A percentile compares a stretch with the other conserved stretches of the same genome.
Evolutionary conservation across 139 green algal species (phyloP).

Genomic region (Yamagishiella unicocca): DNA sequence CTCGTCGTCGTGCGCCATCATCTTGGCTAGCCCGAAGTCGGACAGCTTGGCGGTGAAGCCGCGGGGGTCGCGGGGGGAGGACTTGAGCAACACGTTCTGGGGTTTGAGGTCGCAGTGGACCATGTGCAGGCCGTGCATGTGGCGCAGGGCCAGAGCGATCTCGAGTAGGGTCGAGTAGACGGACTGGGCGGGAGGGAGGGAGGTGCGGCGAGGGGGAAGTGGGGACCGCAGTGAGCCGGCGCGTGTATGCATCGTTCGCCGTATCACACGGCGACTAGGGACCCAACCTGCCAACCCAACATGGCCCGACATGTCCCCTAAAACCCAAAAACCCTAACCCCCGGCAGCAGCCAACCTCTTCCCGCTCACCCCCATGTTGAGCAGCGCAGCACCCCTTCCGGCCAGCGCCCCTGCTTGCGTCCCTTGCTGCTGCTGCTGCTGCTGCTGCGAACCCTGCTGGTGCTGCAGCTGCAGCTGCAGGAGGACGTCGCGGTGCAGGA

Average conservation of each 20-base stretch:
- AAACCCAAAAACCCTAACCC: background rate
- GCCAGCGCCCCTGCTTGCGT: background rate
- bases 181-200: background rate
- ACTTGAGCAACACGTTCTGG: constrained; percentile 76
- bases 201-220: background rate
- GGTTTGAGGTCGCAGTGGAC: constrained; percentile 79
- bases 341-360: background rate
- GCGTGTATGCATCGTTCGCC: no score
- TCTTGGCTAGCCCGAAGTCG: constrained; percentile 76
- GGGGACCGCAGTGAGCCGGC: no score
- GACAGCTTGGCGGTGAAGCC: constrained; percentile 76
- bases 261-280: no score
- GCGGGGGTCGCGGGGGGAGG: constrained; percentile 47
- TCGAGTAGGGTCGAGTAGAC: constrained; percentile 50
- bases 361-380: constrained; percentile 17
- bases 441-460: constrained; percentile 2
- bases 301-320: background rate
- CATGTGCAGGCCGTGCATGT: constrained; percentile 73
- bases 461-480: background rate
- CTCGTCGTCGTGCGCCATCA: constrained; percentile 36
- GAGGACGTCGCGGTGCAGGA: background rate
- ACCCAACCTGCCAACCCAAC: no score
- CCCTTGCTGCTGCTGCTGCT: background rate
- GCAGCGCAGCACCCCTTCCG: background rate
- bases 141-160: constrained; percentile 50